Conservation (phyloP, 768 basidiomycete species). For the Calocybe cyanea region DNA sequence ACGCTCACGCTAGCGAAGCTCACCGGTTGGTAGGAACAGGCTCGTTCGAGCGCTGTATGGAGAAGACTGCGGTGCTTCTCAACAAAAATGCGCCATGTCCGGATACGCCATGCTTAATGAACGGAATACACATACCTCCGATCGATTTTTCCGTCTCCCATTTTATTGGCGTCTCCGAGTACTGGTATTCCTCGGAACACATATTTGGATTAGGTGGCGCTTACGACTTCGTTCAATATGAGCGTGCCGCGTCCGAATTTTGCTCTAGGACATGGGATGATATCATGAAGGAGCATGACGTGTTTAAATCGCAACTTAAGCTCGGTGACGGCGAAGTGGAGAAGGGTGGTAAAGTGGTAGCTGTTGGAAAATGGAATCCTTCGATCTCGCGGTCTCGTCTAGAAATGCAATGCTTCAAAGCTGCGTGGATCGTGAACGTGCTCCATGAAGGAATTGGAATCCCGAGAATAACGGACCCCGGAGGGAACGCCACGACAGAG, state of each 20-base stretch:
- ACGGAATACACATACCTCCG: constrained; percentile 88
- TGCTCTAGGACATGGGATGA: constrained; percentile 77
- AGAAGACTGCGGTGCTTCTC: constrained; percentile 67
- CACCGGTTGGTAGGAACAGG: constrained; percentile 82
- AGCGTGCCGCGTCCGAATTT: constrained; percentile 85
- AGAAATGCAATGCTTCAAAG: constrained; percentile 99
- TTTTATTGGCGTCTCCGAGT: constrained; percentile 97
- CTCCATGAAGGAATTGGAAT: constrained; percentile 95
- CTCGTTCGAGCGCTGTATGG: constrained; percentile 82
- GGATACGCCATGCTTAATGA: constrained; percentile 86
- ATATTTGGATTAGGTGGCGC: constrained; percentile 92
- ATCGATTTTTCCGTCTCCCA: constrained; percentile 92
- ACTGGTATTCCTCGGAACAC: constrained; percentile 99
- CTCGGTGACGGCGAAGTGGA: constrained; percentile 65
- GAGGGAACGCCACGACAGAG: constrained; percentile 69
- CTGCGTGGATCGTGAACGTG: constrained; percentile 96
- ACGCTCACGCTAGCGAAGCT: constrained; percentile 41
- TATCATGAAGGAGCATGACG: constrained; percentile 67
- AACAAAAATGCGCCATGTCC: constrained; percentile 84
- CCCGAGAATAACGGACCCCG: constrained; percentile 84
- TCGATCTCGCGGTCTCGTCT: constrained; percentile 80
- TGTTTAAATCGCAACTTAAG: constrained; percentile 39
- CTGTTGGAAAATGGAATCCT: constrained; percentile 64
- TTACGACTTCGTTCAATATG: constrained; percentile 96
- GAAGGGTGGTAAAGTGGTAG: constrained; percentile 56